phyloP scores from a whole-genome alignment of 2,329 filamentous ascomycete genomes.

The Fusarium sp. region DNA sequence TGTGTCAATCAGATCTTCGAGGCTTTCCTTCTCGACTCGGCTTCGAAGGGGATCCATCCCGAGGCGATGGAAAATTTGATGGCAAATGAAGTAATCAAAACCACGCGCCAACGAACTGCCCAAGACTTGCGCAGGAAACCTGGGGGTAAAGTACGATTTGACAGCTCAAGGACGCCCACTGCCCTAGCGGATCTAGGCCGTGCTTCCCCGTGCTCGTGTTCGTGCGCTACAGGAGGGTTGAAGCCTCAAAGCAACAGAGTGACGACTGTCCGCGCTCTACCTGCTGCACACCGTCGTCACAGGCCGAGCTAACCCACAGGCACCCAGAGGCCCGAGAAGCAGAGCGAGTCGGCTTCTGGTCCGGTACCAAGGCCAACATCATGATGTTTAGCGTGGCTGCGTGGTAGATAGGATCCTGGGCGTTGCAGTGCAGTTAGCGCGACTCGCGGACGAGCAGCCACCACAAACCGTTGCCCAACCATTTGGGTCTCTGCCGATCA shows the following conservation, averaged over 20 bases:
- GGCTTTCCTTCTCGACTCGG: slow-evolving; percentile 40
- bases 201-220: slow-evolving; percentile 33
- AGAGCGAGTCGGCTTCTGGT: slow-evolving; percentile 33
- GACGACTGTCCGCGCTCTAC: slow-evolving; percentile 23
- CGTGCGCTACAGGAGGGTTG: slow-evolving; percentile 26
- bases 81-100: slow-evolving; percentile 16
- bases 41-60: slow-evolving; percentile 41
- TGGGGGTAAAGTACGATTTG: slow-evolving; percentile 37
- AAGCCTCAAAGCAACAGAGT: slow-evolving; percentile 31
- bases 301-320: slow-evolving; percentile 17
- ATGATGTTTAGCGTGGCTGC: slow-evolving; percentile 33
- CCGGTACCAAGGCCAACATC: slow-evolving; percentile 31
- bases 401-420: slow-evolving; percentile 24
- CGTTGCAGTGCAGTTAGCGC: slow-evolving; percentile 34
- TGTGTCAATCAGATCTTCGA: slow-evolving; percentile 42
- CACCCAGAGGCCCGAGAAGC: neutral
- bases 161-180: slow-evolving; percentile 21
- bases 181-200: slow-evolving; percentile 33
- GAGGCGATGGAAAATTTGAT: slow-evolving; percentile 13
- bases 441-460: slow-evolving; percentile 36
- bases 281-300: slow-evolving; percentile 36
- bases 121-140: slow-evolving; percentile 18
- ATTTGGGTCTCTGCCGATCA: slow-evolving; percentile 37
- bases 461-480: slow-evolving; percentile 35
- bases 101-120: slow-evolving; percentile 12